These are phyloP conservation scores for Salicornia ramosissima DNA, from an alignment of 148 eudicot genomes.

Conservation along the genomic window DNA sequence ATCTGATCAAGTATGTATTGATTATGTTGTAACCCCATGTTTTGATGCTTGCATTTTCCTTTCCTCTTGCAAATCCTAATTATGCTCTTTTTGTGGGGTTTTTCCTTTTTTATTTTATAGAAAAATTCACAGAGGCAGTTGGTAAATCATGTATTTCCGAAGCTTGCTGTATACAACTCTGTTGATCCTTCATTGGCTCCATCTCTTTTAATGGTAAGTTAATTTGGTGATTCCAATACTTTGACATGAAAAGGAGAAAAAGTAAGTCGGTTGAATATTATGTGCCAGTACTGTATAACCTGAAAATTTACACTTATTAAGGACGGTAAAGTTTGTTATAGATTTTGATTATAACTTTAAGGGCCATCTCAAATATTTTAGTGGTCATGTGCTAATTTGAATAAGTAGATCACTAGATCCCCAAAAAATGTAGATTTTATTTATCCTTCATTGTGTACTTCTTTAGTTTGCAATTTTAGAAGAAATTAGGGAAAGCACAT, in stretches of 20 bases:
- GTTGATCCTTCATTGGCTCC: slow-evolving; percentile 99
- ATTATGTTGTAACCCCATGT: neutral
- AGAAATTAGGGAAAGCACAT: too few relatives aligned
- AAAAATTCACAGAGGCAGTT: slow-evolving; percentile 89
- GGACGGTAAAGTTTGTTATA: too few relatives aligned
- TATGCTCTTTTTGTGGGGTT: slow-evolving; percentile 4
- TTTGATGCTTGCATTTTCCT: slow-evolving; percentile 1
- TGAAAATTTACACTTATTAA: too few relatives aligned
- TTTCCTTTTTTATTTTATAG: slow-evolving; percentile 33
- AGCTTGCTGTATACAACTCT: slow-evolving; percentile 99
- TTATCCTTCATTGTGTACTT: too few relatives aligned
- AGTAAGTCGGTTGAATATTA: too few relatives aligned
- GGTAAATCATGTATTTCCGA: slow-evolving; percentile 95
- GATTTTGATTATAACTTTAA: too few relatives aligned
- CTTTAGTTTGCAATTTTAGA: too few relatives aligned
- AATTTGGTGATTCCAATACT: neutral
- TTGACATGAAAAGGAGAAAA: neutral
- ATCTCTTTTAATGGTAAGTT: slow-evolving; percentile 89
- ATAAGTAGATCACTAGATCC: too few relatives aligned
- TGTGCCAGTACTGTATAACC: too few relatives aligned
- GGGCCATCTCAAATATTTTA: too few relatives aligned
- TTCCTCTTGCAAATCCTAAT: neutral
- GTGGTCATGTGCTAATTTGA: too few relatives aligned
- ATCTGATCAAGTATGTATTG: slow-evolving; percentile 73
- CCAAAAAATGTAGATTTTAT: too few relatives aligned